phyloP scores from a whole-genome alignment of 2,329 filamentous ascomycete species.

The Aspergillus sp. region DNA sequence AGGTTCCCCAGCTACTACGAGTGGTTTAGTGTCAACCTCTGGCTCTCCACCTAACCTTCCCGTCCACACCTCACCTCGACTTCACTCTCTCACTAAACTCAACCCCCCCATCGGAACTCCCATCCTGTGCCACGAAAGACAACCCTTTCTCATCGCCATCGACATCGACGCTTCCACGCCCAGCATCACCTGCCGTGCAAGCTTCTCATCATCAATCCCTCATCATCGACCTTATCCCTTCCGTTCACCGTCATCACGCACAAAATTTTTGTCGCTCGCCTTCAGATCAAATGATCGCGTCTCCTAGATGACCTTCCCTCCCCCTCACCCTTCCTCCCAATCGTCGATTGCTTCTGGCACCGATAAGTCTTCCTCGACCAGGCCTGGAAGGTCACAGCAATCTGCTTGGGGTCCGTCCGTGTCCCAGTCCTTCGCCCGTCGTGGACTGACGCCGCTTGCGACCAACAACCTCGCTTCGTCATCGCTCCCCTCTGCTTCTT shows the following conservation, averaged over 20 bases:
- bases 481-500: constrained; percentile 41
- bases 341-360: constrained; percentile 53
- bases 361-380: constrained; percentile 47
- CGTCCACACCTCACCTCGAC: constrained; percentile 19
- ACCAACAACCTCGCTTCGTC: constrained; percentile 49
- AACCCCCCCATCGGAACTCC: constrained; percentile 26
- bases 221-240: constrained; percentile 9
- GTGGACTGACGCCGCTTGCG: constrained; percentile 59
- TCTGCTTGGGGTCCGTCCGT: constrained; percentile 57
- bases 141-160: constrained; percentile 22
- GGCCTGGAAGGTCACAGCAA: constrained; percentile 48
- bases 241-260: constrained; percentile 13
- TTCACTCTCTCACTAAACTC: constrained; percentile 24
- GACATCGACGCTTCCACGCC: constrained; percentile 13
- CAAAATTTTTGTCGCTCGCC: constrained; percentile 37
- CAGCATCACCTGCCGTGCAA: constrained; percentile 11
- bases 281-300: constrained; percentile 51
- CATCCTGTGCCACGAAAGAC: constrained; percentile 25
- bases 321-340: constrained; percentile 52
- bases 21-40: constrained; percentile 11
- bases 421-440: constrained; percentile 55
- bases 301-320: constrained; percentile 58
- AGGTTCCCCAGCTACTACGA: not conserved
- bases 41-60: constrained; percentile 20
- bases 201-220: not conserved